These are phyloP conservation scores for Septoria petroselini DNA, from an alignment of 2,329 filamentous ascomycete genomes.

Conservation along the genomic window DNA sequence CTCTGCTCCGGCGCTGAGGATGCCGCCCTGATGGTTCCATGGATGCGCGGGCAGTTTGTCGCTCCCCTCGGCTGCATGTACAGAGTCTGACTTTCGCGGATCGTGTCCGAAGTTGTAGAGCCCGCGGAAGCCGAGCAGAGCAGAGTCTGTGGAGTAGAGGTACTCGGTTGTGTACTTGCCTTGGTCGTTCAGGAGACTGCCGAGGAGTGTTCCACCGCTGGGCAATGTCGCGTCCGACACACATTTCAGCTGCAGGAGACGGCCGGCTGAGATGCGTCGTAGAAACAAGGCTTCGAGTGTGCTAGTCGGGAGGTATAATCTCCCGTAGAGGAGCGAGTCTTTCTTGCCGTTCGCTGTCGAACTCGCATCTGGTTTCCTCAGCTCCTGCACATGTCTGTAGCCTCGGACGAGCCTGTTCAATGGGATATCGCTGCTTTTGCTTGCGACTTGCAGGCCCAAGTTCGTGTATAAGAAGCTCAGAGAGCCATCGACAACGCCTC, in stretches of 20 bases:
- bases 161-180: constrained; percentile 88
- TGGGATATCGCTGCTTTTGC: constrained; percentile 70
- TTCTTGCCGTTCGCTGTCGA: constrained; percentile 37
- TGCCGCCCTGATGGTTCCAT: constrained; percentile 65
- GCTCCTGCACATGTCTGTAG: constrained; percentile 72
- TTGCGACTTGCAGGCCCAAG: constrained; percentile 65
- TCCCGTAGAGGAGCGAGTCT: constrained; percentile 69
- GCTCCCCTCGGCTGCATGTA: not conserved
- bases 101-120: constrained; percentile 92
- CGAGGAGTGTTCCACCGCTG: constrained; percentile 73
- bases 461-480: constrained; percentile 95
- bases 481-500: constrained; percentile 93
- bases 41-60: constrained; percentile 25
- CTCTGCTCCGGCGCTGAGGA: constrained; percentile 88
- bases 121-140: constrained; percentile 79
- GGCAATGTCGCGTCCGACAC: constrained; percentile 69
- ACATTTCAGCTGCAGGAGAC: constrained; percentile 75
- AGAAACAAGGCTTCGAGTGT: constrained; percentile 84
- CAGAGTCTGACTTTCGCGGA: constrained; percentile 40
- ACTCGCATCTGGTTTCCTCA: constrained; percentile 52
- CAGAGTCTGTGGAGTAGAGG: constrained; percentile 87
- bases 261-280: constrained; percentile 69
- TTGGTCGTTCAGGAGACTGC: constrained; percentile 73
- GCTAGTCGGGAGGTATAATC: constrained; percentile 78
- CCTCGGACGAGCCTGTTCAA: constrained; percentile 75